Base-by-base conservation (phyloP, 352 stramenopile genomes). In the Phytopythium boreale region DNA sequence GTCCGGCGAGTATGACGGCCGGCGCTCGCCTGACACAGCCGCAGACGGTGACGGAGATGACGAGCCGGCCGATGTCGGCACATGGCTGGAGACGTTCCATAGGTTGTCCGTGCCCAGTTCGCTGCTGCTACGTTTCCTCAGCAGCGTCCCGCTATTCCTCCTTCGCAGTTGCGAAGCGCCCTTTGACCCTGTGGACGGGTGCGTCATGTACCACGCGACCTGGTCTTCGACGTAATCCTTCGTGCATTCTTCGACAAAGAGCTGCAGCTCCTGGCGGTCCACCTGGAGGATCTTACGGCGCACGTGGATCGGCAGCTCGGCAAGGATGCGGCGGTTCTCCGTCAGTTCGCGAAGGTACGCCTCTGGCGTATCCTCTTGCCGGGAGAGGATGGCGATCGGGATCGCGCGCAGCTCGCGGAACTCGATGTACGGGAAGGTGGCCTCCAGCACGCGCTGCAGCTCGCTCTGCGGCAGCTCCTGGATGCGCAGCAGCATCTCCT, bases 371-470 rank as follows among this genome's bases (percentile, higher is more conserved):
- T 92, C 77, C 11, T 91, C 76, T 59, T 96, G 88, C 26, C 80
- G 72, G 29, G 85, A 77, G 20, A 96, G 71, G 50, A 96, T 88
- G 50, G 88, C 86, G 56, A 96, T 93, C 20, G 86, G 86, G 61
- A 96, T 87, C 27, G 82, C 77, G 49, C 86, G 82, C 36, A 96
- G 78, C 74, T 96, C 88, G 41, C 84, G 84, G 64, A 93, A 93
- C 67, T 96, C 88, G 69, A 96, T 92, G 47, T 93, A 96, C 36
- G 88, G 85, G 63, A 96, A 96, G 20, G 88, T 96, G 47, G 76
- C 74, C 66, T 94, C 86, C 10, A 96, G 68, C 49, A 92, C 67
- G 24, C 76, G 73, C 34, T 87, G 79, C 26, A 96, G 70, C 52
- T 96, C 80, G 17, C 77, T 76, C 67, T 92, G 82, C 14, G 80